Conservation (phyloP, 768 basidiomycete species). For the Amanita pseudoporphyria region DNA sequence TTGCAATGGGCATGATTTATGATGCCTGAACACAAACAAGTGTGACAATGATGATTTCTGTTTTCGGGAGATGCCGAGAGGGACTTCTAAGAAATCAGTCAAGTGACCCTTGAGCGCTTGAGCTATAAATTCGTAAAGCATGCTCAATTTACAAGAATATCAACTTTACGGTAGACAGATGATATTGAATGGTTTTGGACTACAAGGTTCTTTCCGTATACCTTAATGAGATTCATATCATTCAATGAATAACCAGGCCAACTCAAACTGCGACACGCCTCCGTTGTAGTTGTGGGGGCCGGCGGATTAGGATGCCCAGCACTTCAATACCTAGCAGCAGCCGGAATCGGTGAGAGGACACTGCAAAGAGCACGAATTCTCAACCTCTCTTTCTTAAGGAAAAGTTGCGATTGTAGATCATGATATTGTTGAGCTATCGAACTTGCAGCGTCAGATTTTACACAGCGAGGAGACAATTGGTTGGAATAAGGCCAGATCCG, state of each 20-base stretch:
- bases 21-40: too few species aligned
- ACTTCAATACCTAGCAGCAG: constrained; percentile 86
- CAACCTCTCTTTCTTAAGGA: constrained; percentile 36
- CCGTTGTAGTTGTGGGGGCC: constrained; percentile 84
- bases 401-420: constrained; percentile 82
- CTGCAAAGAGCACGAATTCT: neutral
- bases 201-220: constrained; percentile 45
- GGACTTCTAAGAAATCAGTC: too few species aligned
- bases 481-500: constrained; percentile 74
- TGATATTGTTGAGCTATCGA: constrained; percentile 80
- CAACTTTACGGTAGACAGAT: constrained; percentile 92
- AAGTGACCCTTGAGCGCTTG: too few species aligned
- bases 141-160: constrained; percentile 59
- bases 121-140: neutral
- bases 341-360: constrained; percentile 68
- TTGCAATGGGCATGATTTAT: too few species aligned
- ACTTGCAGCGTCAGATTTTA: constrained; percentile 89
- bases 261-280: constrained; percentile 63
- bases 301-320: constrained; percentile 96
- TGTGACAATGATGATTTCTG: too few species aligned
- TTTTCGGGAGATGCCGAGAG: too few species aligned
- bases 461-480: constrained; percentile 72
- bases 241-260: constrained; percentile 48
- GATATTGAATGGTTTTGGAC: constrained; percentile 84
- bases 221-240: constrained; percentile 4